Evolutionary conservation across 2,329 filamentous ascomycete genomes (phyloP).

Genomic region (Xylariales sp.): DNA sequence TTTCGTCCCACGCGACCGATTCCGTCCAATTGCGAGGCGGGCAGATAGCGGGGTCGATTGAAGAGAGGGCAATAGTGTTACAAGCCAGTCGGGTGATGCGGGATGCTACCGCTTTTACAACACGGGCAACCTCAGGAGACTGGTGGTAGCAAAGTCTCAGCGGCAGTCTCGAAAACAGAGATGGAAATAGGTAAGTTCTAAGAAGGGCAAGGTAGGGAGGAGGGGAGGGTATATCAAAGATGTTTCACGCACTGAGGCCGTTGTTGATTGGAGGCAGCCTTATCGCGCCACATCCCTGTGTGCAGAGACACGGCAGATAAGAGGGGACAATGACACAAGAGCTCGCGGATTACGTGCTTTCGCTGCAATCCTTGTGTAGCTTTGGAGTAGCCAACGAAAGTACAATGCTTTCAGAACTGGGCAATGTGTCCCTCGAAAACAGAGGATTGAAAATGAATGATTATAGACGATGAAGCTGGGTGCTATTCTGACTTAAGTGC

Average conservation of each 20-base stretch:
- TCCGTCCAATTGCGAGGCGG: constrained; percentile 4
- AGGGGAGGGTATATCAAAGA: constrained; percentile 8
- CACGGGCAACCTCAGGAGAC: background rate
- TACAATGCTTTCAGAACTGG: too few species aligned
- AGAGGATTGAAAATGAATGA: too few species aligned
- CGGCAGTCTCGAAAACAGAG: background rate
- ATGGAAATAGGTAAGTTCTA: background rate
- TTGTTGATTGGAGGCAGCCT: constrained; percentile 10
- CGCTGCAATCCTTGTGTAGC: too few species aligned
- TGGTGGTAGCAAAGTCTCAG: background rate
- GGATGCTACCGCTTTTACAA: background rate
- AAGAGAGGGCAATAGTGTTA: background rate
- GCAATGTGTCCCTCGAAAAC: too few species aligned
- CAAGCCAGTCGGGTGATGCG: background rate
- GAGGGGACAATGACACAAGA: background rate
- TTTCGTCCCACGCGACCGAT: constrained; percentile 2
- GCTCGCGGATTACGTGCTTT: too few species aligned
- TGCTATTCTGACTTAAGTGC: background rate
- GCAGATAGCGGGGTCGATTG: background rate
- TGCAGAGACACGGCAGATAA: constrained; percentile 1
- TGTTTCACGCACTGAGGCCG: constrained; percentile 7
- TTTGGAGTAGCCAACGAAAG: too few species aligned
- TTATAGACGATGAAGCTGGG: background rate
- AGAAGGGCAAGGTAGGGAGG: background rate
- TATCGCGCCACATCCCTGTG: constrained; percentile 10